Evolutionary conservation across 78 protist species (phyloP), one percentile per base, ranked within the genome.

Genomic region (Planoprotostelium fungivorum): DNA sequence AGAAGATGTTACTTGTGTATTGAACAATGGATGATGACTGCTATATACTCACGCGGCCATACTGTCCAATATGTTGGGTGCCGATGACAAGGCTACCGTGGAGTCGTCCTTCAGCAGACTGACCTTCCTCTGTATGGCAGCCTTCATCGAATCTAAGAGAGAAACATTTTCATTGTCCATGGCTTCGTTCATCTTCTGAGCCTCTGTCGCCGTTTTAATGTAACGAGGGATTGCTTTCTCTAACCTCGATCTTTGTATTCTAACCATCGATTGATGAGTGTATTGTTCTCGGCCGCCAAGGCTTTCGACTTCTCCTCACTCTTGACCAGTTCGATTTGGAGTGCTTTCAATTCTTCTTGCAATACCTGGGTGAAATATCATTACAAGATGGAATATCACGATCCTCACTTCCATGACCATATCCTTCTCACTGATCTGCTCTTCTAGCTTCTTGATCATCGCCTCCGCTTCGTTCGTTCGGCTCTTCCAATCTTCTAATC

Each of bases 271-370:
- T 5, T 51, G 73, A 51, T 51, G 31, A 51, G 73, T 51, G 73
- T 51, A 25, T 51, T 5, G 73, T 51, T 51, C 73, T 51, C 73
- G 5, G 73, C 16, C 5, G 5, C 16, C 16, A 51, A 16, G 16
- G 73, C 73, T 51, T 51, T 51, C 16, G 73, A 5, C 73, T 51
- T 51, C 73, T 51, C 73, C 16, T 51, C 73, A 37, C 31, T 31
- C 51, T 31, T 87, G 10, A 0, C 25, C 37, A 88, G 28, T 36
- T 38, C 36, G 63, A 88, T 84, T 63, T 92, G 94, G 34, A 92
- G 39, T 34, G 91, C 87, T 1, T 88, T 83, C 29, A 92, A 85
- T 86, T 92, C 94, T 36, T 92, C 94, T 31, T 87, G 36, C 1
- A 92, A 83, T 29, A 92, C 89, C 38, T 92, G 84, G 5, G 90